Evolutionary conservation across 2,329 filamentous ascomycete species (phyloP), one percentile per base, ranked within the genome.

Genomic region (Pyrenophora graminea): DNA sequence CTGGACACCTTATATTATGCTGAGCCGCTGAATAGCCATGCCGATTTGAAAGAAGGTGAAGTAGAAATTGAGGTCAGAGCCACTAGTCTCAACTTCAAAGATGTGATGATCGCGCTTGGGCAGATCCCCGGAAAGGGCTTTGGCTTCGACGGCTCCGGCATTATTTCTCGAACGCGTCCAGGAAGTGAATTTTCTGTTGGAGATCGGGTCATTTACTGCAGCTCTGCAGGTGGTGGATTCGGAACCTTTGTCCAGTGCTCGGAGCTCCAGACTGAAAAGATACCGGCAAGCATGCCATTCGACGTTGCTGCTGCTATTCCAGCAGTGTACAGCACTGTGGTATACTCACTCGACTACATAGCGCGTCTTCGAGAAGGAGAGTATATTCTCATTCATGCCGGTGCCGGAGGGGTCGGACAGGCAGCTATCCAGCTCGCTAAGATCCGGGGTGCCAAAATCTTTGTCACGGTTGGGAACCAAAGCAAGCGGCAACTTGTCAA

Each of bases 381-480:
- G 13, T 41, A 5, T 3, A 32, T 56, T 13, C 31, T 56, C 3
- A 49, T 56, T 23, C 49, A 56, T 44, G 33, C 19, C 12, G 69
- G 61, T 3, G 60, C 45, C 51, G 36, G 45, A 13, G 50, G 17
- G 2, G 32, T 68, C 60, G 61, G 60, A 12, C 42, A 55, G 12
- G 60, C 55, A 4, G 56, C 57, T 8, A 61, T 64, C 30, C 27
- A 46, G 30, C 13, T 62, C 8, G 59, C 61, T 2, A 36, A 52
- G 34, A n/a, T 33, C 3, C 59, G 21, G 21, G 21, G 21, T 4
- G 21, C 21, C 21, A 23, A 23, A 23, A 23, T 23, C 21, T 23
- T 23, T 23, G 21, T 23, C 21, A 23, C 63, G 12, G 63, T 64
- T 6, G 52, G 54, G 6, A 47, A 31, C 33, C 40, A 57, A 17